These are phyloP conservation scores for Coccomyxa subellipsoidea DNA, from an alignment of 163 green algal genomes.

Conservation along the genomic window DNA sequence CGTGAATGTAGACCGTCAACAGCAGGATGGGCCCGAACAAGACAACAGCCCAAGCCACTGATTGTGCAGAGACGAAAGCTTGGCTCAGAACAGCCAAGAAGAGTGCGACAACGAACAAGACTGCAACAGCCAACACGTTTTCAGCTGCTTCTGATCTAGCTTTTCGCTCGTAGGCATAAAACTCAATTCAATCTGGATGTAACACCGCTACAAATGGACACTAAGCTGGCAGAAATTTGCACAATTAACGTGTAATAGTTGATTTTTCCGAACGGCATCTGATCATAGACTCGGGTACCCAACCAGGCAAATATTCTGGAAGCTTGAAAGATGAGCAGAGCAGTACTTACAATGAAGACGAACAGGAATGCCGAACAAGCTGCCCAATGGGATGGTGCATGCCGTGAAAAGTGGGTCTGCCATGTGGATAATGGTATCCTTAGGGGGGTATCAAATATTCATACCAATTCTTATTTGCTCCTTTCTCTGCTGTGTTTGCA, in stretches of 20 bases:
- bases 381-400: conserved; percentile 32
- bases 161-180: no score
- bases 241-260: no score
- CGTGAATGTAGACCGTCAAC: conserved; percentile 61
- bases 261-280: no score
- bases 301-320: neutral
- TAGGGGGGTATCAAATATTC: neutral
- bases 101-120: conserved; percentile 42
- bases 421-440: neutral
- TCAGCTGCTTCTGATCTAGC: no score
- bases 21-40: conserved; percentile 59
- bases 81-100: conserved; percentile 32
- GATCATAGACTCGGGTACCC: neutral
- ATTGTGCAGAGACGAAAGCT: conserved; percentile 11
- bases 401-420: neutral
- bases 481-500: no score
- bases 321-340: neutral
- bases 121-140: conserved; percentile 18
- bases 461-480: neutral
- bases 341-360: conserved; percentile 50
- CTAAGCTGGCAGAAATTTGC: no score
- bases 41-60: conserved; percentile 43
- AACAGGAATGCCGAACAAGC: conserved; percentile 44
- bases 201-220: no score
- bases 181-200: no score